These are phyloP conservation scores for Diplotaxis tenuifolia DNA, from an alignment of 345 rosid genomes.

Conservation along the genomic window DNA sequence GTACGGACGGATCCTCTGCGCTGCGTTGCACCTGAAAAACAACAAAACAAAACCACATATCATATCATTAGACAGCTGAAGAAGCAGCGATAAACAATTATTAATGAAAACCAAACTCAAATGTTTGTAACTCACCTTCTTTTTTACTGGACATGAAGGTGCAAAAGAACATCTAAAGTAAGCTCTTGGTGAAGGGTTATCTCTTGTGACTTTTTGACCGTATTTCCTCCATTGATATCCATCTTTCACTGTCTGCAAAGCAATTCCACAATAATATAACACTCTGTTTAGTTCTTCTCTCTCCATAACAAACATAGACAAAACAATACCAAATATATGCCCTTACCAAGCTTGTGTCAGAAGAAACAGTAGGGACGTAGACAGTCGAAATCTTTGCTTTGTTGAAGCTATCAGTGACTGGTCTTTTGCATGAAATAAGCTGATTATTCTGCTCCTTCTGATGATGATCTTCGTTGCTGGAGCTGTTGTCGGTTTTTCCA, in stretches of 20 bases:
- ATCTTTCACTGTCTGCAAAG: slow-evolving; percentile 66
- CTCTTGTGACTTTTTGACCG: slow-evolving; percentile 94
- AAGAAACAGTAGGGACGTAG: slow-evolving; percentile 39
- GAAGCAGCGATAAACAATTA: too few species aligned
- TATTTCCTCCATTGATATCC: slow-evolving; percentile 95
- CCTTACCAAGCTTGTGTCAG: slow-evolving; percentile 61
- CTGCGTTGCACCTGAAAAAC: too few species aligned
- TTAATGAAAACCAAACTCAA: too few species aligned
- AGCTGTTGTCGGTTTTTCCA: slow-evolving; percentile 45
- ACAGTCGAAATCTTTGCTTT: slow-evolving; percentile 49
- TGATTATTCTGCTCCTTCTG: slow-evolving; percentile 9
- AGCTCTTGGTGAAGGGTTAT: slow-evolving; percentile 93
- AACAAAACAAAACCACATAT: too few species aligned
- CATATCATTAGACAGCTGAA: too few species aligned
- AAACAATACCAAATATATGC: background rate
- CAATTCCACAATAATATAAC: background rate
- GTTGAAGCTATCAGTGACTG: slow-evolving; percentile 38
- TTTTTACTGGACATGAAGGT: too few species aligned
- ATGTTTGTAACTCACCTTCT: too few species aligned
- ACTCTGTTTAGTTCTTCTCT: background rate
- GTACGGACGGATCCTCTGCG: too few species aligned
- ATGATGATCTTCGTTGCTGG: slow-evolving; percentile 53
- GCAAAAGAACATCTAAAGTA: slow-evolving; percentile 73
- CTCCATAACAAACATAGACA: background rate
- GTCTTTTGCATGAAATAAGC: slow-evolving; percentile 42